Evolutionary conservation across 208 protist genomes (phyloP).

Genomic region (Entamoeba moshkovskii): DNA sequence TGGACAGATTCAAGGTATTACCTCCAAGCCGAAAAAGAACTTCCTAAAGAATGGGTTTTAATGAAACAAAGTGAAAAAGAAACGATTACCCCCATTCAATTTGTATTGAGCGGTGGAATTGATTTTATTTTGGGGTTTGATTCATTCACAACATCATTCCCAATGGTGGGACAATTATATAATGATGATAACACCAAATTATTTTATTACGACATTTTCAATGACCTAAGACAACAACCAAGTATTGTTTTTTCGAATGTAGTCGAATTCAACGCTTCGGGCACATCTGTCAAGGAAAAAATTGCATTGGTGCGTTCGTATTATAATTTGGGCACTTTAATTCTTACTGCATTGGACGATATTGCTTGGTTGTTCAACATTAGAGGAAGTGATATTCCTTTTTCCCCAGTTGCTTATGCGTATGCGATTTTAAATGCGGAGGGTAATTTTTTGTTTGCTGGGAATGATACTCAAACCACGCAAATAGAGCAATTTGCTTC

Average conservation of each 20-base stretch:
- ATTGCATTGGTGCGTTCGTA: not conserved
- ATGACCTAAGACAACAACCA: not conserved
- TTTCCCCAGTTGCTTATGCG: not conserved
- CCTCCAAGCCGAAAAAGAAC: not conserved
- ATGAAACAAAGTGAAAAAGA: not conserved
- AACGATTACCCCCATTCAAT: not conserved
- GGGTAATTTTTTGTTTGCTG: not conserved
- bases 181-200: not conserved
- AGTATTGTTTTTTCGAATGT: not conserved
- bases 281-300: not conserved
- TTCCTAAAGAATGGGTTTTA: not conserved
- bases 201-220: not conserved
- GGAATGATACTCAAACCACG: not conserved
- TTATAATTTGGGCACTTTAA: not conserved
- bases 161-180: not conserved
- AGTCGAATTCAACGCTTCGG: not conserved
- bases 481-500: not conserved
- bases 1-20: slow-evolving; percentile 10
- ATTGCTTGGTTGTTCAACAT: slow-evolving; percentile 4
- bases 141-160: not conserved
- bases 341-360: not conserved
- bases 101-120: not conserved
- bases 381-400: not conserved
- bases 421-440: not conserved
- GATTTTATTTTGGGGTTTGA: not conserved